Conservation (phyloP, 2,329 filamentous ascomycete genomes). For the Monilinia laxa region DNA sequence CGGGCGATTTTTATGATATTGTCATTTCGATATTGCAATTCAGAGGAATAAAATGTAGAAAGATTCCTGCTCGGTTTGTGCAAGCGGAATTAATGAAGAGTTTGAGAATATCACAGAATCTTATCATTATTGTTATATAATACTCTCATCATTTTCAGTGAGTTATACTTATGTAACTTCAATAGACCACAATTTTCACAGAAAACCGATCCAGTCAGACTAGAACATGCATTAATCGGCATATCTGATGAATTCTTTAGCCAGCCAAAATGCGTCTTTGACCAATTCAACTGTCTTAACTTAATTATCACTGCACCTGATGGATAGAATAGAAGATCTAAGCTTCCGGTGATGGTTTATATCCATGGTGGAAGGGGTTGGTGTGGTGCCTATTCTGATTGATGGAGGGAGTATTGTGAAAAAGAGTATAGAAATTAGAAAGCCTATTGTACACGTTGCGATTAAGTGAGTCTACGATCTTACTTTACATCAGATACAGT, state of each 20-base stretch:
- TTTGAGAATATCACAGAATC: background rate
- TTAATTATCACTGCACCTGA: conserved; percentile 46
- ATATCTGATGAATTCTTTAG: conserved; percentile 10
- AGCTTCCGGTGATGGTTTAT: conserved; percentile 54
- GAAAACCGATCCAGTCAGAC: background rate
- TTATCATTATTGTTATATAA: no score
- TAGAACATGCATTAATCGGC: conserved; percentile 26
- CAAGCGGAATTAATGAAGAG: background rate
- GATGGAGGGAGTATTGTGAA: conserved; percentile 19
- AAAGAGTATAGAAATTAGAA: conserved; percentile 19
- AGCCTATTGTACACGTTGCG: conserved; percentile 20
- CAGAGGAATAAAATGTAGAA: background rate
- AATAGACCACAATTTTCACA: no score
- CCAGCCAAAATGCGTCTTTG: conserved; percentile 19
- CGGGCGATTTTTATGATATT: no score
- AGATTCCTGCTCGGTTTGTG: background rate
- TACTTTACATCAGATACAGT: background rate
- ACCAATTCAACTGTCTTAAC: conserved; percentile 49
- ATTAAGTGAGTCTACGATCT: conserved; percentile 21
- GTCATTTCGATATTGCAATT: background rate
- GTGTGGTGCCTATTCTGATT: conserved; percentile 23
- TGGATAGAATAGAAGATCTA: conserved; percentile 34
- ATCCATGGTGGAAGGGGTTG: conserved; percentile 49
- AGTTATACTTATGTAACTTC: no score
- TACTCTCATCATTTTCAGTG: no score